phyloP scores from a whole-genome alignment of 768 basidiomycete species.

The Rhizopogon roseolus region DNA sequence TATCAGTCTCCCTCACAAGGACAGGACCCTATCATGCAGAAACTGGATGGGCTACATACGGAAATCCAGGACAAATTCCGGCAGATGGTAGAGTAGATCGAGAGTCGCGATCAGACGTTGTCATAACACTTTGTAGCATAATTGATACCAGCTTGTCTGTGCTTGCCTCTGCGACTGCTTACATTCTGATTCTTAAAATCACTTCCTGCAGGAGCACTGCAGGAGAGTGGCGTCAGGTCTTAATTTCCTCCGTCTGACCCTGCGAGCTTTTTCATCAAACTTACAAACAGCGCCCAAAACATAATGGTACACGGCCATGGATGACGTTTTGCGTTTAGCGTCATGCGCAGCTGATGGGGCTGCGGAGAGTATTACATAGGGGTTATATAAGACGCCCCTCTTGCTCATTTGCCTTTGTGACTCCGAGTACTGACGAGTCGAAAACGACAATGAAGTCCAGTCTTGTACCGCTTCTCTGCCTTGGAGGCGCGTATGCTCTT shows the following conservation, averaged over 20 bases:
- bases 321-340: neutral
- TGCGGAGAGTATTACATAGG: conserved; percentile 8
- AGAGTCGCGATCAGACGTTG: neutral
- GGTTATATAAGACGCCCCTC: conserved; percentile 1
- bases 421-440: neutral
- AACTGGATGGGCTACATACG: conserved; percentile 70
- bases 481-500: conserved; percentile 11
- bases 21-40: conserved; percentile 75
- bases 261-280: no score
- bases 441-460: conserved; percentile 10
- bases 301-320: neutral
- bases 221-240: no score
- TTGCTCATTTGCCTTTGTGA: neutral
- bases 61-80: conserved; percentile 95
- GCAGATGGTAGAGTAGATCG: conserved; percentile 67
- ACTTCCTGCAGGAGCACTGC: neutral
- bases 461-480: conserved; percentile 10
- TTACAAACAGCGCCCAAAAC: neutral
- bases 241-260: no score
- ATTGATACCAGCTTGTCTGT: conserved; percentile 12
- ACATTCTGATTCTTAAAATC: neutral
- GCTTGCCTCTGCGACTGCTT: neutral
- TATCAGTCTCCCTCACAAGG: conserved; percentile 86
- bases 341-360: neutral
- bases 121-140: conserved; percentile 13